Conservation (phyloP, 2,329 filamentous ascomycete species). For the Claviceps maximensis region DNA sequence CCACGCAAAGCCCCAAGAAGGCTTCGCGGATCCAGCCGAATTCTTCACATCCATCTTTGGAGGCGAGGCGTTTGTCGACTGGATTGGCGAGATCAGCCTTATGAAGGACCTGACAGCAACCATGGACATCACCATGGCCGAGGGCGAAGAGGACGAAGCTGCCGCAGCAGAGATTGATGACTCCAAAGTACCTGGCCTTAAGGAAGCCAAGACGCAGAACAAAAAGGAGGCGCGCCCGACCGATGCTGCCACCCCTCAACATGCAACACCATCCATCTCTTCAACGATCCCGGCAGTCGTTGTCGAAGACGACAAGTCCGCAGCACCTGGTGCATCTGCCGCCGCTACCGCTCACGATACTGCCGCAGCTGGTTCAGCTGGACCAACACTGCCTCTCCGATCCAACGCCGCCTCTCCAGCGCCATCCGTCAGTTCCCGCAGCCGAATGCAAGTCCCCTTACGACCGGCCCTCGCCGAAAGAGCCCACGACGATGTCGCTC, state of each 20-base stretch:
- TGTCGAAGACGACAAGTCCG: constrained; percentile 25
- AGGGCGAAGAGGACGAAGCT: constrained; percentile 46
- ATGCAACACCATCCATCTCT: not conserved
- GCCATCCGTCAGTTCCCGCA: constrained; percentile 29
- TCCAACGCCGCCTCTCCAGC: constrained; percentile 26
- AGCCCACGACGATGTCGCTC: constrained; percentile 52
- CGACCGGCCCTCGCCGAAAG: constrained; percentile 82
- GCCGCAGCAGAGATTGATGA: constrained; percentile 21
- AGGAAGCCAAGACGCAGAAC: constrained; percentile 44
- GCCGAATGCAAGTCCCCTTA: constrained; percentile 49
- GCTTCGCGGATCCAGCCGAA: constrained; percentile 90
- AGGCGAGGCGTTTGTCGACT: constrained; percentile 87
- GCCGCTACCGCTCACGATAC: constrained; percentile 8
- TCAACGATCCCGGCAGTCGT: constrained; percentile 25
- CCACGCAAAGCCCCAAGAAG: constrained; percentile 75
- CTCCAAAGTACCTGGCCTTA: constrained; percentile 42
- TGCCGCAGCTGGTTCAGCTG: constrained; percentile 1
- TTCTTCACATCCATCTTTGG: constrained; percentile 99
- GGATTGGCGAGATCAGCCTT: constrained; percentile 94
- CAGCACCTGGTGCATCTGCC: constrained; percentile 7
- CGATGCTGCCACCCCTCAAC: constrained; percentile 14
- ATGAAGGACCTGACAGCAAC: constrained; percentile 98
- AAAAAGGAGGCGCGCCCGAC: constrained; percentile 25
- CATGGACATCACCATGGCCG: constrained; percentile 93
- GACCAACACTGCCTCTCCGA: constrained; percentile 17